Evolutionary conservation across 768 basidiomycete species (phyloP).

Genomic region (Tricholoma flavovirens): DNA sequence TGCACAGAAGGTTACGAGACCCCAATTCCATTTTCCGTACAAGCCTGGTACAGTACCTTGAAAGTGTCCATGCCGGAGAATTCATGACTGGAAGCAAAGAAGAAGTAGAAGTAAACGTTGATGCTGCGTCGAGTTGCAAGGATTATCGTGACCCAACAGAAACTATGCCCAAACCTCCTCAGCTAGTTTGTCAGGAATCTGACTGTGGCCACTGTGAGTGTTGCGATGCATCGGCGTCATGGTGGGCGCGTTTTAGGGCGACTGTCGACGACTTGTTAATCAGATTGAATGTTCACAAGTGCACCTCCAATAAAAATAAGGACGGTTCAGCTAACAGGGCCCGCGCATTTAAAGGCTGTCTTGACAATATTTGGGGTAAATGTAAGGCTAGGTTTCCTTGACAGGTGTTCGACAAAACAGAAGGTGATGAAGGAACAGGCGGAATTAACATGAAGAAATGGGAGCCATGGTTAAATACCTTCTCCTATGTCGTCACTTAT

Average conservation of each 20-base stretch:
- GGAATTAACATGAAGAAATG: constrained; percentile 22
- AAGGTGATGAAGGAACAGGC: constrained; percentile 19
- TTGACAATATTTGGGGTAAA: too few species aligned
- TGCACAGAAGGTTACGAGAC: too few species aligned
- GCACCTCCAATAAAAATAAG: background rate
- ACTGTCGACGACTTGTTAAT: background rate
- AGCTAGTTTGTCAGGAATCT: too few species aligned
- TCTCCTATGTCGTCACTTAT: too few species aligned
- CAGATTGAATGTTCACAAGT: too few species aligned
- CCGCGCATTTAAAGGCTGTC: too few species aligned
- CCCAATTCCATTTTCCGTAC: background rate
- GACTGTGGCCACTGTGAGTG: too few species aligned
- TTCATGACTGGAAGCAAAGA: too few species aligned
- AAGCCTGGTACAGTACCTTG: background rate
- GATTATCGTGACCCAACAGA: too few species aligned
- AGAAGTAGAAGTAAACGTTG: background rate
- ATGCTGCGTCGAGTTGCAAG: background rate
- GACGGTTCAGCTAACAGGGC: background rate
- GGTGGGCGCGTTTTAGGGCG: background rate
- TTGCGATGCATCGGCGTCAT: too few species aligned
- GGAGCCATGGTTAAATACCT: constrained; percentile 25
- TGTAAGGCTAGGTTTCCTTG: constrained; percentile 26
- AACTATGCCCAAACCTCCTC: too few species aligned
- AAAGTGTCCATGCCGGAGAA: too few species aligned
- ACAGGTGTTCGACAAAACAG: constrained; percentile 1